These are phyloP conservation scores for Cladochytrium replicatum DNA, from an alignment of 192 early-diverging fungal genomes.

Conservation along the genomic window DNA sequence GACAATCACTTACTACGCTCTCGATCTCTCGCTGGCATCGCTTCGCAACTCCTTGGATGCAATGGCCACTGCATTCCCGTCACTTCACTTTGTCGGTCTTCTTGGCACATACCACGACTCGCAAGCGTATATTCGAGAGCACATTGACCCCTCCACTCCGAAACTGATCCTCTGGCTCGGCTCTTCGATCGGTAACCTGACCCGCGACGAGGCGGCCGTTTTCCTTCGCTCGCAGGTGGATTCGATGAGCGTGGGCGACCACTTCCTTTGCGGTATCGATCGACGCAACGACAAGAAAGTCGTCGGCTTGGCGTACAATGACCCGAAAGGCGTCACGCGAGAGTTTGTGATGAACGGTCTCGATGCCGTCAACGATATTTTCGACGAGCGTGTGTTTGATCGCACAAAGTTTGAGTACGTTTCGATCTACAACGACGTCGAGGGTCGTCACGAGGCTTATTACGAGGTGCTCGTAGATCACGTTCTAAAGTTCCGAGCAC, in stretches of 20 bases:
- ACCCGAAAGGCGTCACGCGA: constrained; percentile 60
- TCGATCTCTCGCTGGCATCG: constrained; percentile 77
- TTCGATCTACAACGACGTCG: constrained; percentile 56
- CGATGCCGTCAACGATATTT: constrained; percentile 61
- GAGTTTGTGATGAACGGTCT: constrained; percentile 83
- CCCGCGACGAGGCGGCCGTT: constrained; percentile 46
- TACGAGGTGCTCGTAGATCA: constrained; percentile 49
- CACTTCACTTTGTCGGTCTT: constrained; percentile 66
- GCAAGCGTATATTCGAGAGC: constrained; percentile 40
- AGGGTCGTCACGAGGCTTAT: constrained; percentile 74
- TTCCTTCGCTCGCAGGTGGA: constrained; percentile 56
- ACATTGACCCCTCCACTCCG: constrained; percentile 37
- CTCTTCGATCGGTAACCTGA: constrained; percentile 76
- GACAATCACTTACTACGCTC: constrained; percentile 73
- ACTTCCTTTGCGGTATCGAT: constrained; percentile 79
- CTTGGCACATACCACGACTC: constrained; percentile 86
- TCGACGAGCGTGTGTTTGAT: constrained; percentile 51
- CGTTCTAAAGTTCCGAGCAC: constrained; percentile 30
- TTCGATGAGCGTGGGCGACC: constrained; percentile 58
- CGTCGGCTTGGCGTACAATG: constrained; percentile 77
- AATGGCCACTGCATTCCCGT: constrained; percentile 48
- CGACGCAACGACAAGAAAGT: constrained; percentile 57
- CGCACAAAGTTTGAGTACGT: constrained; percentile 57
- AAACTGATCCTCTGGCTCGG: constrained; percentile 86
- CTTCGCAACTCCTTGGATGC: constrained; percentile 59